Evolutionary conservation across 169 alveolate genomes (phyloP).

Genomic region (Theileria parva): DNA sequence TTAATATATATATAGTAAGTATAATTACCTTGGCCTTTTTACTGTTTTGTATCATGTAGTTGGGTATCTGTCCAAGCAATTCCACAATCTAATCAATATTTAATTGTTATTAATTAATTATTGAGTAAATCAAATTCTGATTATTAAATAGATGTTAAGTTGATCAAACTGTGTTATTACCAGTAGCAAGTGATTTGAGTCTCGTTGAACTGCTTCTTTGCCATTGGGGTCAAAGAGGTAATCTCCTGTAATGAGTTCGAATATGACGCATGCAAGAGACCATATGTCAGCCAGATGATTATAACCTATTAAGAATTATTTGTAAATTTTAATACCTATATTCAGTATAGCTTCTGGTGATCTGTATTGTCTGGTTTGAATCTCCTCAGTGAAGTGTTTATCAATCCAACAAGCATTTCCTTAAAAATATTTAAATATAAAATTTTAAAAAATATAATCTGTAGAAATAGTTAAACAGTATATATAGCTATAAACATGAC

Average conservation of each 20-base stretch:
- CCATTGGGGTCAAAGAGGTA: slow-evolving; percentile 95
- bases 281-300: slow-evolving; percentile 96
- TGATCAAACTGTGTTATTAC: neutral
- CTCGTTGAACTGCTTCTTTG: slow-evolving; percentile 75
- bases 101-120: slow-evolving; percentile 87
- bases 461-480: neutral
- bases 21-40: slow-evolving; percentile 61
- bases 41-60: slow-evolving; percentile 83
- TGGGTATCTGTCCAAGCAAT: slow-evolving; percentile 90
- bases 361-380: slow-evolving; percentile 97
- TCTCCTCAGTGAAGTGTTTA: slow-evolving; percentile 93
- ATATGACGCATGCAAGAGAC: slow-evolving; percentile 97
- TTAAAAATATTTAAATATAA: neutral
- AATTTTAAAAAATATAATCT: neutral
- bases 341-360: slow-evolving; percentile 98
- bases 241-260: slow-evolving; percentile 98
- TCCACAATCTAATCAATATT: slow-evolving; percentile 87
- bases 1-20: slow-evolving; percentile 15
- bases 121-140: neutral
- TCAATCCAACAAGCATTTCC: slow-evolving; percentile 99
- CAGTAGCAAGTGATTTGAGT: slow-evolving; percentile 68
- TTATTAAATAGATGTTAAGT: neutral
- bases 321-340: neutral
- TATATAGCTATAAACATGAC: neutral
- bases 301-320: slow-evolving; percentile 79